Evolutionary conservation across 2,329 filamentous ascomycete species (phyloP).

Genomic region (Colletotrichum lindemuthianum): DNA sequence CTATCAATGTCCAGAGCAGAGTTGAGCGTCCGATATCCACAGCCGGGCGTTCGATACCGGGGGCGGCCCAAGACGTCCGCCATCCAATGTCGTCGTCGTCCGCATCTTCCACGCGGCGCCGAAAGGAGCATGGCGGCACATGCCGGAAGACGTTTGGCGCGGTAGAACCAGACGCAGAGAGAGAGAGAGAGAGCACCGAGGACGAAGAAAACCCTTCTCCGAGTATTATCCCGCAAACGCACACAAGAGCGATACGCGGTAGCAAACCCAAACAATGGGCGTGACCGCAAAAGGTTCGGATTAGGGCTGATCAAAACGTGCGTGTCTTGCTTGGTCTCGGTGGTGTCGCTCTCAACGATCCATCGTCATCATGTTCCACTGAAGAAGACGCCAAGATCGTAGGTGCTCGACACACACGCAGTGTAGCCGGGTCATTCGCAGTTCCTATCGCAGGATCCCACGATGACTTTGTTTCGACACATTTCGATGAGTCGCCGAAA

Average conservation of each 20-base stretch:
- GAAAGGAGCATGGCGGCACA: conserved; percentile 14
- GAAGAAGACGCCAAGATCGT: no score
- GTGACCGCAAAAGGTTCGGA: conserved; percentile 8
- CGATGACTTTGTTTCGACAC: conserved; percentile 19
- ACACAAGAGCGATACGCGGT: conserved; percentile 5
- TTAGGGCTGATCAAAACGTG: no score
- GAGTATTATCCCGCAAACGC: conserved; percentile 23
- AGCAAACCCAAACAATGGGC: background rate
- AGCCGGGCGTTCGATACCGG: conserved; percentile 7
- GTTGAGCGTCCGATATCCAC: conserved; percentile 16
- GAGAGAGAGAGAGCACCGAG: background rate
- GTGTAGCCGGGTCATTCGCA: no score
- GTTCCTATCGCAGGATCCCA: conserved; percentile 19
- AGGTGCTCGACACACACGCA: no score
- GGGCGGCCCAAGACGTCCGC: conserved; percentile 33
- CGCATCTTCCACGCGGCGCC: background rate
- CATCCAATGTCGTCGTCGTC: conserved; percentile 18
- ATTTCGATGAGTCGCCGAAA: conserved; percentile 22
- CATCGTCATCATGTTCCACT: no score
- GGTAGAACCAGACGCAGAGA: no score
- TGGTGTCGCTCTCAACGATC: background rate
- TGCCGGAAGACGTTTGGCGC: conserved; percentile 3
- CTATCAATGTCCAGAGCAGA: no score
- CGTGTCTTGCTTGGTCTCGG: conserved; percentile 1
- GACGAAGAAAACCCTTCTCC: background rate